Conservation (phyloP, 345 rosid genomes). For the Pseudoturritis turrita region DNA sequence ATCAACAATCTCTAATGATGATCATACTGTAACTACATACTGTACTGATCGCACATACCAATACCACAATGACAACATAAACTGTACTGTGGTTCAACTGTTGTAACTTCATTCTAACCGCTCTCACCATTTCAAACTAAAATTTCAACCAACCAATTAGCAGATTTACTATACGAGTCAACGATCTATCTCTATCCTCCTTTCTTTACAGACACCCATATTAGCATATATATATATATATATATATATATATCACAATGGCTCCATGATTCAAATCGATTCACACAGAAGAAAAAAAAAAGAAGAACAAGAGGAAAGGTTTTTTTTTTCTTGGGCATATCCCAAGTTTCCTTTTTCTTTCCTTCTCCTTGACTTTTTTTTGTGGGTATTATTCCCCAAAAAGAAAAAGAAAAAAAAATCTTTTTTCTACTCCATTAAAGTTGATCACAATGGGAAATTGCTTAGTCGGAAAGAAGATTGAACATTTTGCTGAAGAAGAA, state of each 20-base stretch:
- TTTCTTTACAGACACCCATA: background rate
- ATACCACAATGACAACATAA: background rate
- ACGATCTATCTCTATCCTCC: background rate
- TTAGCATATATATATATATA: too few species aligned
- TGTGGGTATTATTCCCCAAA: background rate
- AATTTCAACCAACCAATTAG: background rate
- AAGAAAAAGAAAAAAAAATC: background rate
- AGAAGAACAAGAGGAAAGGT: background rate
- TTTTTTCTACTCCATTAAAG: background rate
- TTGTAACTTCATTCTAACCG: background rate
- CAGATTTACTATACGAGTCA: conserved; percentile 1
- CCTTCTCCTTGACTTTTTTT: background rate
- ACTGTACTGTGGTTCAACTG: background rate
- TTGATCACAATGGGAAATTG: conserved; percentile 29
- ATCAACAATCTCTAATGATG: too few species aligned
- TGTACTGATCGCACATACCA: background rate
- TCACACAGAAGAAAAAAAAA: background rate
- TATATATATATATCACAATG: conserved; percentile 7
- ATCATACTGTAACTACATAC: background rate
- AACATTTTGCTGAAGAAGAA: conserved; percentile 14
- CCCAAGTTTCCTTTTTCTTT: conserved; percentile 28
- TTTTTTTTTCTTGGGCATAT: conserved; percentile 29
- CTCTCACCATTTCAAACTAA: conserved; percentile 1
- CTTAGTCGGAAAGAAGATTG: conserved; percentile 20
- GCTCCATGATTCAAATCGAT: conserved; percentile 5